These are phyloP conservation scores for Aspergillus pseudoglaucus DNA, from an alignment of 2,329 filamentous ascomycete genomes.

Conservation along the genomic window DNA sequence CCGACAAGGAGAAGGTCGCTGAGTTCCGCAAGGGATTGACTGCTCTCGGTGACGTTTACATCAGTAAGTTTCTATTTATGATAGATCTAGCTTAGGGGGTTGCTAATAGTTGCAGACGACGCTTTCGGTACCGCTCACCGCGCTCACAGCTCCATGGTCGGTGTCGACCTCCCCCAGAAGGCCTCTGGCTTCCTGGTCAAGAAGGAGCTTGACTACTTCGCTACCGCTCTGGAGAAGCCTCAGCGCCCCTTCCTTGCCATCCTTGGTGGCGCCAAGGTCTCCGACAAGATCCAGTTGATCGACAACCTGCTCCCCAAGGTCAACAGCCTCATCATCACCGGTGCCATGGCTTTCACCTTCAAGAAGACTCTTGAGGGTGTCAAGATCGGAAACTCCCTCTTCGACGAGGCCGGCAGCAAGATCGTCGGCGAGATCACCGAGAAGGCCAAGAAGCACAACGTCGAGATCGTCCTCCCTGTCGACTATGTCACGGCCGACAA, in stretches of 20 bases:
- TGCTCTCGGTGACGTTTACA: constrained; percentile 86
- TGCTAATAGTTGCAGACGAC: constrained; percentile 59
- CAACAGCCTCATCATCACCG: constrained; percentile 91
- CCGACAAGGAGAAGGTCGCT: constrained; percentile 84
- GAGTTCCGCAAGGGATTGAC: constrained; percentile 94
- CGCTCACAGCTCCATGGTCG: constrained; percentile 98
- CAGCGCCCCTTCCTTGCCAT: constrained; percentile 97
- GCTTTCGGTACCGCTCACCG: constrained; percentile 98
- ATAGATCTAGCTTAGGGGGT: background rate
- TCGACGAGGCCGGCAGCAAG: constrained; percentile 90
- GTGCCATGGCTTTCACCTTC: constrained; percentile 99
- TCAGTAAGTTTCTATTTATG: constrained; percentile 60
- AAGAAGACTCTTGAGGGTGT: constrained; percentile 96
- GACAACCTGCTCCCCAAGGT: constrained; percentile 99
- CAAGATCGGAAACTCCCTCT: constrained; percentile 82
- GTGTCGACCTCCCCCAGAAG: constrained; percentile 90
- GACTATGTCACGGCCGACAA: constrained; percentile 97
- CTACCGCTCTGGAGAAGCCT: constrained; percentile 87
- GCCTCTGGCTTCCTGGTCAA: constrained; percentile 98
- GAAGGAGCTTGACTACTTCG: constrained; percentile 99
- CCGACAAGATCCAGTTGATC: constrained; percentile 99
- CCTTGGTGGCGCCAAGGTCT: constrained; percentile 95
- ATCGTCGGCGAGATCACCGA: constrained; percentile 79
- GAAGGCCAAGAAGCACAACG: constrained; percentile 94
- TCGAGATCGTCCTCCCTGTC: constrained; percentile 88